These are phyloP conservation scores for Ophiocordyceps sinensis DNA, from an alignment of 2,329 filamentous ascomycete species.

Conservation along the genomic window DNA sequence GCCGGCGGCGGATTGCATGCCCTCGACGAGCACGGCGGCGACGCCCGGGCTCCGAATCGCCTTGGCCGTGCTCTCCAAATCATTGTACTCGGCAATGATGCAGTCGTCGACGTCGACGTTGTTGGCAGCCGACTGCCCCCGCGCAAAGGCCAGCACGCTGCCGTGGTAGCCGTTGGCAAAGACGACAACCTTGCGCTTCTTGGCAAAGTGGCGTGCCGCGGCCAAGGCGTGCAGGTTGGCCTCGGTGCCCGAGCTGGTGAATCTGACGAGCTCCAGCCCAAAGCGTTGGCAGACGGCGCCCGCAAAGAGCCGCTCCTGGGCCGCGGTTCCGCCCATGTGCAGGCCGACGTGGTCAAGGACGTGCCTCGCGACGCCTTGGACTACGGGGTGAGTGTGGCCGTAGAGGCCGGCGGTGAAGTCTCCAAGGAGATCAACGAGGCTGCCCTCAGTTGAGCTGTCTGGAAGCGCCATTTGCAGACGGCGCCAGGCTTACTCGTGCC, in stretches of 20 bases:
- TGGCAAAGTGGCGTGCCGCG: constrained; percentile 31
- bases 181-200: constrained; percentile 31
- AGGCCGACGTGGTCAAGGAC: constrained; percentile 32
- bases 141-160: constrained; percentile 20
- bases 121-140: constrained; percentile 20
- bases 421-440: constrained; percentile 45
- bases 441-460: constrained; percentile 5
- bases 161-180: constrained; percentile 31
- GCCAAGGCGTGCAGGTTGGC: constrained; percentile 46
- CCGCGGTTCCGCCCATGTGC: constrained; percentile 37
- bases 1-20: constrained; percentile 50
- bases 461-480: not conserved
- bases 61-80: constrained; percentile 28
- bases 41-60: constrained; percentile 32
- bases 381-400: constrained; percentile 45
- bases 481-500: constrained; percentile 13
- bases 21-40: constrained; percentile 51
- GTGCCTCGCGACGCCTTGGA: constrained; percentile 31
- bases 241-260: constrained; percentile 53
- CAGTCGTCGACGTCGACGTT: constrained; percentile 39
- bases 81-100: constrained; percentile 48
- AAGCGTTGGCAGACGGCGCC: constrained; percentile 38
- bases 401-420: constrained; percentile 53
- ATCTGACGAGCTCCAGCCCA: constrained; percentile 38
- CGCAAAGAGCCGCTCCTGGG: constrained; percentile 37